Conservation (phyloP, 352 stramenopile genomes). For the Sclerospora graminicola region DNA sequence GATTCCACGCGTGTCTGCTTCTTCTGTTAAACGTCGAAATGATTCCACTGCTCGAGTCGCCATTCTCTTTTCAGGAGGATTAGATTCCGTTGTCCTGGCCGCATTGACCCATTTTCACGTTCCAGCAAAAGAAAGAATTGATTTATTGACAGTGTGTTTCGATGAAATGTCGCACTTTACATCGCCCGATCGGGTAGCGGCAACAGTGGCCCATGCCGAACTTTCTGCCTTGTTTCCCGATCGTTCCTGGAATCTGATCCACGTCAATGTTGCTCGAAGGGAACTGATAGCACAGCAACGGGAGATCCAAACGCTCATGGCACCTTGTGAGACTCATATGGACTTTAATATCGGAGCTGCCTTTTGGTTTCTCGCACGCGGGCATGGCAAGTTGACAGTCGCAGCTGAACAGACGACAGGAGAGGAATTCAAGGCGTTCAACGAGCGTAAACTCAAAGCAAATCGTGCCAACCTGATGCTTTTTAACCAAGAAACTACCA, state of each 20-base stretch:
- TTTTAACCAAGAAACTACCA: slow-evolving; percentile 5
- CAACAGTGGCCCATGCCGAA: slow-evolving; percentile 69
- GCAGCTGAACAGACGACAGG: background rate
- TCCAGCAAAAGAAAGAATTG: slow-evolving; percentile 53
- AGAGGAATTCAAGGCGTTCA: slow-evolving; percentile 19
- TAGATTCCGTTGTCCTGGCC: slow-evolving; percentile 94
- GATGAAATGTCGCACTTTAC: slow-evolving; percentile 41
- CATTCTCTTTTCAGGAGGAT: slow-evolving; percentile 93
- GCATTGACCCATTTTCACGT: slow-evolving; percentile 78
- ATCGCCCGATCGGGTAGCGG: slow-evolving; percentile 89
- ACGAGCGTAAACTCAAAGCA: too few species aligned
- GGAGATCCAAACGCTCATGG: slow-evolving; percentile 71
- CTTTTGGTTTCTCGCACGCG: slow-evolving; percentile 91
- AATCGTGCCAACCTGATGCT: too few species aligned
- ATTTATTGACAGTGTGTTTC: slow-evolving; percentile 95
- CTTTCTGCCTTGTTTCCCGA: slow-evolving; percentile 78
- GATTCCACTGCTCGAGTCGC: slow-evolving; percentile 33
- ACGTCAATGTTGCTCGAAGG: slow-evolving; percentile 68
- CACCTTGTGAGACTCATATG: slow-evolving; percentile 89
- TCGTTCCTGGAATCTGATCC: slow-evolving; percentile 78
- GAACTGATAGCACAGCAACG: slow-evolving; percentile 58
- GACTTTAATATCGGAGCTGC: slow-evolving; percentile 96
- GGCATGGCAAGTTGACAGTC: slow-evolving; percentile 26
- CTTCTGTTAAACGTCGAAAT: background rate
- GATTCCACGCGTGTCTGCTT: slow-evolving; percentile 13